These are phyloP conservation scores for Gautieria morchelliformis DNA, from an alignment of 768 basidiomycete species.

Conservation along the genomic window DNA sequence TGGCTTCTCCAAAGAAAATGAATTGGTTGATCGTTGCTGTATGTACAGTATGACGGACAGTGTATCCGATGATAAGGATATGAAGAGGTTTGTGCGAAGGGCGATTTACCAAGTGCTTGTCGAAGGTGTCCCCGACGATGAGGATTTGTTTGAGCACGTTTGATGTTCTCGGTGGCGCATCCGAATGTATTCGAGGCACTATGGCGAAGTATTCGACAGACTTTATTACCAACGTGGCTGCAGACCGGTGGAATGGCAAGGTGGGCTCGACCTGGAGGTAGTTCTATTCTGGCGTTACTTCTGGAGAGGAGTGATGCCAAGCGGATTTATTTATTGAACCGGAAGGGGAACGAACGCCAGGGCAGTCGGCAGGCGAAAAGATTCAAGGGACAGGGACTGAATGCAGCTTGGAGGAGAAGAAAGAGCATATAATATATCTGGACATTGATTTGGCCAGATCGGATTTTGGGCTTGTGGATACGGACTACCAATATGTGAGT, in stretches of 20 bases:
- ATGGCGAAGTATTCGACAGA: background rate
- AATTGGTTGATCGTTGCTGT: background rate
- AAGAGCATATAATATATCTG: background rate
- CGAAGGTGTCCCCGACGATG: background rate
- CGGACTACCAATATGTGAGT: too few species aligned
- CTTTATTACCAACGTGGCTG: background rate
- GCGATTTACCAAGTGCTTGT: background rate
- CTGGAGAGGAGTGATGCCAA: background rate
- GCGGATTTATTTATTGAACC: background rate
- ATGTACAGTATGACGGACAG: too few species aligned
- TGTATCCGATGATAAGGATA: background rate
- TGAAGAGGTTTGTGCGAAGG: background rate
- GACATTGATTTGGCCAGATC: background rate
- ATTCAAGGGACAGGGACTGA: background rate
- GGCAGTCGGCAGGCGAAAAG: background rate
- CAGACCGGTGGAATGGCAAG: background rate
- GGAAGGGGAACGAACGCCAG: too few species aligned
- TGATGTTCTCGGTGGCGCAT: too few species aligned
- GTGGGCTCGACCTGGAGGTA: background rate
- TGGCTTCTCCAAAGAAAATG: background rate
- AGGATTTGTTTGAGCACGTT: slow-evolving; percentile 2
- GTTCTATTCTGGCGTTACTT: too few species aligned
- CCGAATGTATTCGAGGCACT: too few species aligned
- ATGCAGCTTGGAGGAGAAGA: background rate
- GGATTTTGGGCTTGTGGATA: background rate